A percentile compares a stretch with the other conserved stretches of the same genome.
Conservation (phyloP, 306 rosid genomes). For the Inga laurina region DNA sequence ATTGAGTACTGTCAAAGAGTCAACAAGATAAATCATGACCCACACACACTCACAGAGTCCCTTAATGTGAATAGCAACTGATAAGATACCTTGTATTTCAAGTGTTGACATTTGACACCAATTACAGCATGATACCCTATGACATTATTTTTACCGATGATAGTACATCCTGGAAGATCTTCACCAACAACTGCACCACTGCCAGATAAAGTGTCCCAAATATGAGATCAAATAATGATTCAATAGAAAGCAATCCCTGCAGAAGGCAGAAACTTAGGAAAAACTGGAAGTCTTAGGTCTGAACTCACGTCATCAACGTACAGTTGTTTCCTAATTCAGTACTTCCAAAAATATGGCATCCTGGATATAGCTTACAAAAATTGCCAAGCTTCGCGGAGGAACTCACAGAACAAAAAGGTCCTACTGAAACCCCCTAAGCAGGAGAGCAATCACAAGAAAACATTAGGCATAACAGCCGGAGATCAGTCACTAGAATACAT, state of each 20-base stretch:
- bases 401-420: slow-evolving; percentile 93
- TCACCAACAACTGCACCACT: slow-evolving; percentile 98
- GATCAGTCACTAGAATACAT: slow-evolving; percentile 14
- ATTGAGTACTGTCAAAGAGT: not conserved
- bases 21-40: not conserved
- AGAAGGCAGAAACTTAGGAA: slow-evolving; percentile 6
- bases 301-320: slow-evolving; percentile 82
- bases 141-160: slow-evolving; percentile 73
- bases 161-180: slow-evolving; percentile 76
- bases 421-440: slow-evolving; percentile 77
- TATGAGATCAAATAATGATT: slow-evolving; percentile 12
- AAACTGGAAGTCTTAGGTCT: slow-evolving; percentile 23
- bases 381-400: slow-evolving; percentile 69
- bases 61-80: not conserved
- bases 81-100: slow-evolving; percentile 76
- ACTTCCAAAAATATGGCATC: slow-evolving; percentile 84
- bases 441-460: not conserved
- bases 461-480: slow-evolving; percentile 27
- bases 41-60: not conserved
- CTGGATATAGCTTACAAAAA: slow-evolving; percentile 74
- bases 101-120: slow-evolving; percentile 85
- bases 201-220: slow-evolving; percentile 46
- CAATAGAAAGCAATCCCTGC: not conserved
- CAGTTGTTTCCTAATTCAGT: slow-evolving; percentile 80
- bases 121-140: slow-evolving; percentile 90